Evolutionary conservation across 805 yeast species (phyloP), one percentile per base, ranked within the genome.

Genomic region (Schizosaccharomyces pombe): DNA sequence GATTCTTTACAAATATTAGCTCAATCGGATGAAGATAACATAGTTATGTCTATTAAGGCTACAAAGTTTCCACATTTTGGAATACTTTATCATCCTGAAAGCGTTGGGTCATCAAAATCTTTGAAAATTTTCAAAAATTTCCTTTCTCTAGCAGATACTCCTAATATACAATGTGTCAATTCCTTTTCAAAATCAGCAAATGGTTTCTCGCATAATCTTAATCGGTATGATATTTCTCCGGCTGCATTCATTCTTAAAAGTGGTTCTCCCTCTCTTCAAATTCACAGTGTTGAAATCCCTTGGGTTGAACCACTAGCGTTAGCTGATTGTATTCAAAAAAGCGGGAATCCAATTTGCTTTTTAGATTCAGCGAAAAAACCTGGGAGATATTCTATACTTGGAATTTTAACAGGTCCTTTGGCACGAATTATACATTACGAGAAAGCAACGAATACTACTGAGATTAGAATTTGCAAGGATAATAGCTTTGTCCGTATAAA

Each of bases 51-150:
- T 0, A 91, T 75, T 0, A 74, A 69, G 62, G 87, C 84, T 61
- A 59, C 52, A 0, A 19, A 37, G 0, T 66, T 68, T 22, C 96
- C 96, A 0, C 82, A 82, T 68, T 89, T 72, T 64, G 98, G 95
- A 0, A 96, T 91, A 1, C 99, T 91, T 62, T 93, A 87, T 62
- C 99, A 91, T 62, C 98, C 98, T 0, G 99, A 91, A 62, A 85
- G 95, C 1, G 77, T 89, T 40, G 85, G 95, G 60, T 85, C 96
- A 0, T 69, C 72, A 12, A 60, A 68, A 52, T 98, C 98, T 1
- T 71, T 62, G 1, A 61, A 64, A 9, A 64, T 91, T 54, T 65
- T 87, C 3, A 58, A 60, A 8, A 83, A 82, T 62, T 89, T 89
- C 63, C 77, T 80, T 72, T 31, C 47, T 0, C 56, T 75, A 14